These are phyloP conservation scores for Stipa capillata DNA, from an alignment of 176 grass and related monocot species.

Conservation along the genomic window DNA sequence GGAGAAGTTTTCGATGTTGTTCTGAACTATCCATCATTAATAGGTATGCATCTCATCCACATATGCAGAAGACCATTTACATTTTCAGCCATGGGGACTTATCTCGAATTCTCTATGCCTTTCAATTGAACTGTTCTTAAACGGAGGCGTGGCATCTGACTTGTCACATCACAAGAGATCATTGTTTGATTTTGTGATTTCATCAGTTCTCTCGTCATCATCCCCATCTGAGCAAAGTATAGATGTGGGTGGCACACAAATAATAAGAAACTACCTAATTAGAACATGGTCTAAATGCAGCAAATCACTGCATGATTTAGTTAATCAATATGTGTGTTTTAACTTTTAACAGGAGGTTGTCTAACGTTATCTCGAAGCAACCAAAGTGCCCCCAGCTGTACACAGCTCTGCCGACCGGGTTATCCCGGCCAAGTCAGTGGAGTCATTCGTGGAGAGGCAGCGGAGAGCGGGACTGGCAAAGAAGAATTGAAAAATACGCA, in stretches of 20 bases:
- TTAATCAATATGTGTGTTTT: neutral
- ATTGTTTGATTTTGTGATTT: neutral
- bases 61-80: neutral
- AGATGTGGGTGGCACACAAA: neutral
- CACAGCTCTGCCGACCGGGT: slow-evolving; percentile 76
- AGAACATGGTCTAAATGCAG: neutral
- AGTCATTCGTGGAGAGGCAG: slow-evolving; percentile 67
- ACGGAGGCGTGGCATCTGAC: neutral
- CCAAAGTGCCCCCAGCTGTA: slow-evolving; percentile 80
- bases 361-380: slow-evolving; percentile 54
- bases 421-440: slow-evolving; percentile 77
- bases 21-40: slow-evolving; percentile 74
- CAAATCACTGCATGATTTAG: neutral
- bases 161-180: neutral
- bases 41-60: slow-evolving; percentile 35
- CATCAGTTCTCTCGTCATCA: neutral
- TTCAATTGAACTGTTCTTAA: neutral
- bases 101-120: neutral
- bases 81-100: neutral
- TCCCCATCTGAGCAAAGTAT: too few relatives aligned
- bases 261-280: neutral
- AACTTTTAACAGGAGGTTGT: slow-evolving; percentile 54
- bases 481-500: too few relatives aligned
- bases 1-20: slow-evolving; percentile 73
- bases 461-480: slow-evolving; percentile 36